phyloP scores from a whole-genome alignment of 495 filamentous ascomycete genomes.

The Penicillium odoratum region DNA sequence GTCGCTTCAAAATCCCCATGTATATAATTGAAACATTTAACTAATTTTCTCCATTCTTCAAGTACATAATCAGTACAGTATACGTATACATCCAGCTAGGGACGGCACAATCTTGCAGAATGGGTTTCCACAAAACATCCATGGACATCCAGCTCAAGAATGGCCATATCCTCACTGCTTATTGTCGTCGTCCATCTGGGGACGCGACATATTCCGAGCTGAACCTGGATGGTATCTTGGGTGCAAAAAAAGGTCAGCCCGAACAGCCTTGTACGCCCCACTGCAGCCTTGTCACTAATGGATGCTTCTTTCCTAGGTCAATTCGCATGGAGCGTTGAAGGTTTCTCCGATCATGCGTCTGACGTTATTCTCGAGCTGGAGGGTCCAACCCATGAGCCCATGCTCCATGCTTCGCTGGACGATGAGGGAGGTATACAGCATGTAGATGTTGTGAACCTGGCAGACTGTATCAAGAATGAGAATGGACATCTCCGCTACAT shows the following conservation, averaged over 20 bases:
- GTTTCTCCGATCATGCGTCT: constrained; percentile 16
- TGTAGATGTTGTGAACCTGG: constrained; percentile 22
- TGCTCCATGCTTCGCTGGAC: constrained; percentile 21
- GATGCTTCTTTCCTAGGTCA: constrained; percentile 12
- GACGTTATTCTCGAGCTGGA: constrained; percentile 22
- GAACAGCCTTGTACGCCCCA: not conserved
- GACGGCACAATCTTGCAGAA: constrained; percentile 3
- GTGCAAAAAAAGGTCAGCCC: constrained; percentile 23
- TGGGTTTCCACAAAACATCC: constrained; percentile 31
- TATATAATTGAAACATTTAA: not conserved
- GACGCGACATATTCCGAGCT: constrained; percentile 27
- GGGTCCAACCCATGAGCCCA: constrained; percentile 20
- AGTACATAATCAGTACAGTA: not conserved
- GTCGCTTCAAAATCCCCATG: not conserved
- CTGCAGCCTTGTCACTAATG: not conserved
- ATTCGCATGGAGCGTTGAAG: constrained; percentile 22
- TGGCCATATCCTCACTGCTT: constrained; percentile 23
- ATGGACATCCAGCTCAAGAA: constrained; percentile 25
- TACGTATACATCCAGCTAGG: not conserved
- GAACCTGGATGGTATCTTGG: constrained; percentile 24
- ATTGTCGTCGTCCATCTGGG: constrained; percentile 22
- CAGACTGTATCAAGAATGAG: constrained; percentile 31
- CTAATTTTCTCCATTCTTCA: not conserved
- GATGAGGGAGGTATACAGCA: constrained; percentile 14
- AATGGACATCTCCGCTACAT: constrained; percentile 27